Base-by-base conservation (phyloP, 305 asterid genomes). In the Solanum hybrid region DNA sequence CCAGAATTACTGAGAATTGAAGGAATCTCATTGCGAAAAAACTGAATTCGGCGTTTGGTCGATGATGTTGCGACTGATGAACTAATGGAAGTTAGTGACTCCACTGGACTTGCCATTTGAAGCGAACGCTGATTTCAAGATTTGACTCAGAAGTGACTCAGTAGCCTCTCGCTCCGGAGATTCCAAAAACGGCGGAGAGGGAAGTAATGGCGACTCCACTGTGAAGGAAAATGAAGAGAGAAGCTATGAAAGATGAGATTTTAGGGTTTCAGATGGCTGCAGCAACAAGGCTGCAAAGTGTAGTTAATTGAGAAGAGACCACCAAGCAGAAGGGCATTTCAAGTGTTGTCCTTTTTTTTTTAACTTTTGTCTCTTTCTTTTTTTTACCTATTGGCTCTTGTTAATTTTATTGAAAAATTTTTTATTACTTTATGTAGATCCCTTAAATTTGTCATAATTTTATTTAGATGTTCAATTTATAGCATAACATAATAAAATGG, bases 11-110 rank as follows among this genome's bases (percentile, higher is more conserved):
- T 89, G 88, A 97, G 90, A 91, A 96, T 90, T 83, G 93, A 90
- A 5, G 96, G 98, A 93, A 97, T 95, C 93, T 94, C 96, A 89
- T 90, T 93, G 89, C 98, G 93, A 94, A 96, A 97, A 93, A 96
- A 94, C 95, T 94, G 97, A 84, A 95, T 91, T 89, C 98, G 95
- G 26, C 92, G 95, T 85, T 87, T 92, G 39, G 97, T 95, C n/a
- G 98, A 97, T 87, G 96, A 90, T 51, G 98, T 96, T 3, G 96
- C 88, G 89, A 96, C 85, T 70, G 93, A 93, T 26, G 96, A 90
- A 90, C 94, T 92, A 88, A 95, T 76, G 79, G 96, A 91, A 89
- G 87, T 89, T 61, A 97, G 93, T 15, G 91, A 91, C 82, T 96
- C 98, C 91, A 95, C 89, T 86, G 95, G 95, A 90, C 86, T 91